Percentiles rank a stretch among this genome's conserved stretches.
Conservation (phyloP, 2,329 filamentous ascomycete genomes). For the Fusarium sp. region DNA sequence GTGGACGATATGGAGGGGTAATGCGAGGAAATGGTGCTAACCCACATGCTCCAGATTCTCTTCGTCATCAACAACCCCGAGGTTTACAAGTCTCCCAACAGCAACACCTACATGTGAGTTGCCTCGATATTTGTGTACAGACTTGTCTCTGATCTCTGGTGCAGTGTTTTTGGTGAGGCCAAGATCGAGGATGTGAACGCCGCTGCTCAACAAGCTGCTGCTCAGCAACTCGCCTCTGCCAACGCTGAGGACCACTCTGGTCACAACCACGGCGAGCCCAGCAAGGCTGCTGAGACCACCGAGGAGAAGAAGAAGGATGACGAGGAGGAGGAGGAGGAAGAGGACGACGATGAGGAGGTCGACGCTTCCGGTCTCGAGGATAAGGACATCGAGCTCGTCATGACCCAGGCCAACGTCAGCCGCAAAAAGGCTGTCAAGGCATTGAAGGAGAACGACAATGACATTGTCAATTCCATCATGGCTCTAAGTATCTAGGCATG, state of each 20-base stretch:
- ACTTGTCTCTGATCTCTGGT: constrained; percentile 6
- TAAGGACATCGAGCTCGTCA: constrained; percentile 99
- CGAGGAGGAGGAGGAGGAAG: constrained; percentile 85
- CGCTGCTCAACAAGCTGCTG: constrained; percentile 93
- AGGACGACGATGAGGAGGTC: constrained; percentile 95
- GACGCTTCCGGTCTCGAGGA: constrained; percentile 94
- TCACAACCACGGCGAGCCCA: constrained; percentile 77
- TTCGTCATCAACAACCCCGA: constrained; percentile 99
- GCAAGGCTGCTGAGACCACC: constrained; percentile 69
- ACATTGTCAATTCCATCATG: constrained; percentile 99
- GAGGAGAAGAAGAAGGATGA: constrained; percentile 82
- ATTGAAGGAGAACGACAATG: constrained; percentile 98
- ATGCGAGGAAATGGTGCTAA: constrained; percentile 39
- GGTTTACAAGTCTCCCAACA: constrained; percentile 98
- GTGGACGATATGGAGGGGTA: constrained; percentile 10
- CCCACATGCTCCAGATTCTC: constrained; percentile 75
- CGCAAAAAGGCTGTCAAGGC: constrained; percentile 99
- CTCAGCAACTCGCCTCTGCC: constrained; percentile 88
- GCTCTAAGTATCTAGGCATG: constrained; percentile 80
- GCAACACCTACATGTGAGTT: constrained; percentile 99
- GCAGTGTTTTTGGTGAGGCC: constrained; percentile 97
- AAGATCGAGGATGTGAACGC: constrained; percentile 99
- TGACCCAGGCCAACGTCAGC: constrained; percentile 96
- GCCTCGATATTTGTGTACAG: background rate
- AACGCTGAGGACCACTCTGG: constrained; percentile 73